Conservation (phyloP, 352 stramenopile genomes). For the Phytophthora rubi region DNA sequence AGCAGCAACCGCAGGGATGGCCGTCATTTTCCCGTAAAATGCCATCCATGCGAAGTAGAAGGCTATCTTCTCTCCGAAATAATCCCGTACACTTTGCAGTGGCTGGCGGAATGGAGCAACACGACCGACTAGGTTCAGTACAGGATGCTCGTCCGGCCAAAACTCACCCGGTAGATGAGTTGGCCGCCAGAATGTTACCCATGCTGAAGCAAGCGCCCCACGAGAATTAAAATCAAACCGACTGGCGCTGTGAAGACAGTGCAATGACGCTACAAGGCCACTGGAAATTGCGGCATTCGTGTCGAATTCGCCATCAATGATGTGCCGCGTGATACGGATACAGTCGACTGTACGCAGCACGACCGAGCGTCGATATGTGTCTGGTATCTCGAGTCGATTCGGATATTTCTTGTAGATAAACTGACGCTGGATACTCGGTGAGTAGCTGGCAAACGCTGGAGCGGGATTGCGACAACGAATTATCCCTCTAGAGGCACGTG, state of each 20-base stretch:
- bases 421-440: conserved; percentile 53
- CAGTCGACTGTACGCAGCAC: conserved; percentile 71
- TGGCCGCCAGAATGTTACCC: conserved; percentile 68
- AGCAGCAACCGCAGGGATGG: conserved; percentile 49
- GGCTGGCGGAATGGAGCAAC: conserved; percentile 72
- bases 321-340: conserved; percentile 48
- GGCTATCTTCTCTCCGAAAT: conserved; percentile 88
- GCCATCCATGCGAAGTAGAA: conserved; percentile 93
- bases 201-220: conserved; percentile 43
- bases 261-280: conserved; percentile 38
- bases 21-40: conserved; percentile 82
- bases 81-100: conserved; percentile 76
- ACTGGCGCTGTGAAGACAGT: conserved; percentile 65
- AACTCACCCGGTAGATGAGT: conserved; percentile 45
- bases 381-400: conserved; percentile 52
- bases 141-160: conserved; percentile 44
- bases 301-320: conserved; percentile 64
- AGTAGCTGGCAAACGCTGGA: conserved; percentile 51
- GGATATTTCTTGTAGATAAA: conserved; percentile 74
- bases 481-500: conserved; percentile 29
- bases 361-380: conserved; percentile 47
- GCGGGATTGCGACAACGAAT: conserved; percentile 35
- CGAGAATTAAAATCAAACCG: conserved; percentile 54
- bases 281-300: conserved; percentile 35
- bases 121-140: conserved; percentile 47